A percentile compares a stretch with the other conserved stretches of the same genome.
phyloP scores from a whole-genome alignment of 805 yeast species.

The Metschnikowia borealis region DNA sequence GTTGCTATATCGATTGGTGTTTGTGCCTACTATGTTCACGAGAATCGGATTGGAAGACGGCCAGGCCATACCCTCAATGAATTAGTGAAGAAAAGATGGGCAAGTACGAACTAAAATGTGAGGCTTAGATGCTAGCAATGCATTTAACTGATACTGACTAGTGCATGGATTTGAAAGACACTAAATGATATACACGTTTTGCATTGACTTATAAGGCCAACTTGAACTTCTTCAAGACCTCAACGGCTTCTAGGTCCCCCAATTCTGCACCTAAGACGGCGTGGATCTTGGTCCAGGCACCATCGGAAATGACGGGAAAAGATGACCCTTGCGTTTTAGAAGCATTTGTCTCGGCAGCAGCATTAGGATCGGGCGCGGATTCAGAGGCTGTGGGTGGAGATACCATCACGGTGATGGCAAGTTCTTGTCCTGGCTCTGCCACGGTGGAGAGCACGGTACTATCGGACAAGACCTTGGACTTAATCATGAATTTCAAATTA shows the following conservation, averaged over 20 bases:
- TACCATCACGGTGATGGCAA: slow-evolving; percentile 17
- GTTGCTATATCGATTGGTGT: slow-evolving; percentile 62
- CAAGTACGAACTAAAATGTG: no score
- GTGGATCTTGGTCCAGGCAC: slow-evolving; percentile 46
- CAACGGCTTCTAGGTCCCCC: slow-evolving; percentile 22
- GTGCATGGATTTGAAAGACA: no score
- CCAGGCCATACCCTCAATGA: slow-evolving; percentile 60
- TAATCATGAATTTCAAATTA: slow-evolving; percentile 50
- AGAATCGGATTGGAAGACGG: slow-evolving; percentile 51
- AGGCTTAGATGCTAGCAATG: no score
- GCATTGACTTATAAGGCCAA: neutral
- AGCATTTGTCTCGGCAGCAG: neutral
- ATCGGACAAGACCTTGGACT: slow-evolving; percentile 62
- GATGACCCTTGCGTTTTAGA: neutral
- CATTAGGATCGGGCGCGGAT: neutral
- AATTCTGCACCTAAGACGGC: slow-evolving; percentile 31
- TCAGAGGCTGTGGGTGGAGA: slow-evolving; percentile 11
- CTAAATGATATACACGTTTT: no score
- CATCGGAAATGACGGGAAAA: slow-evolving; percentile 11
- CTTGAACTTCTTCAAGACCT: slow-evolving; percentile 26
- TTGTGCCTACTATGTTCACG: slow-evolving; percentile 61
- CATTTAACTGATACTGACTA: no score
- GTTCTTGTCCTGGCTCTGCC: slow-evolving; percentile 10
- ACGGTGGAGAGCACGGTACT: slow-evolving; percentile 34
- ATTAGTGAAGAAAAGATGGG: slow-evolving; percentile 20